Evolutionary conservation across 2,329 filamentous ascomycete species (phyloP).

Genomic region (Furcasterigmium furcatum): DNA sequence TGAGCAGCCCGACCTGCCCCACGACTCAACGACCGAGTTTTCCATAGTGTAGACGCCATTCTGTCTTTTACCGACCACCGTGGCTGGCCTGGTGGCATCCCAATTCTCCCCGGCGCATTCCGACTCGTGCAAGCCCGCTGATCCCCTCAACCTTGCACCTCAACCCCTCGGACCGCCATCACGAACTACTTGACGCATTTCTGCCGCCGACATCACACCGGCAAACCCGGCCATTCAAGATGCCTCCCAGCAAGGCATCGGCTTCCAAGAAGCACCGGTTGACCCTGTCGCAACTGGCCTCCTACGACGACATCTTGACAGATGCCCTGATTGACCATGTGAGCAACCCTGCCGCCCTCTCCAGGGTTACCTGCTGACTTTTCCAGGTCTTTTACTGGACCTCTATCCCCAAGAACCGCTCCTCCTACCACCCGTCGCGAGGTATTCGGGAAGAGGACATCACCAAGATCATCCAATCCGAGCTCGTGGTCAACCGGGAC

Average conservation of each 20-base stretch:
- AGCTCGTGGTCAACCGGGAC: conserved; percentile 75
- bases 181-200: not conserved
- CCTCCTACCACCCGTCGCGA: conserved; percentile 79
- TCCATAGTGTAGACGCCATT: too few species aligned
- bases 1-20: too few species aligned
- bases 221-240: conserved; percentile 10
- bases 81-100: not conserved
- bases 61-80: too few species aligned
- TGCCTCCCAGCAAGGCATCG: conserved; percentile 33
- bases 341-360: conserved; percentile 46
- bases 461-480: conserved; percentile 54
- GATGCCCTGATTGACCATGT: conserved; percentile 95
- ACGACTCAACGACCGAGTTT: too few species aligned
- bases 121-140: not conserved
- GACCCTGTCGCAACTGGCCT: conserved; percentile 81
- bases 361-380: conserved; percentile 6
- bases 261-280: conserved; percentile 64
- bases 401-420: conserved; percentile 88
- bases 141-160: not conserved
- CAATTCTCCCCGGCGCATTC: not conserved
- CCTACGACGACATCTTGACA: conserved; percentile 93
- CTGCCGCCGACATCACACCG: not conserved
- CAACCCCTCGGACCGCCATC: not conserved
- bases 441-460: conserved; percentile 68
- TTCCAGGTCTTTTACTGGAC: conserved; percentile 92